Conservation (phyloP, 169 alveolate genomes). For the Sarcocystis neurona region DNA sequence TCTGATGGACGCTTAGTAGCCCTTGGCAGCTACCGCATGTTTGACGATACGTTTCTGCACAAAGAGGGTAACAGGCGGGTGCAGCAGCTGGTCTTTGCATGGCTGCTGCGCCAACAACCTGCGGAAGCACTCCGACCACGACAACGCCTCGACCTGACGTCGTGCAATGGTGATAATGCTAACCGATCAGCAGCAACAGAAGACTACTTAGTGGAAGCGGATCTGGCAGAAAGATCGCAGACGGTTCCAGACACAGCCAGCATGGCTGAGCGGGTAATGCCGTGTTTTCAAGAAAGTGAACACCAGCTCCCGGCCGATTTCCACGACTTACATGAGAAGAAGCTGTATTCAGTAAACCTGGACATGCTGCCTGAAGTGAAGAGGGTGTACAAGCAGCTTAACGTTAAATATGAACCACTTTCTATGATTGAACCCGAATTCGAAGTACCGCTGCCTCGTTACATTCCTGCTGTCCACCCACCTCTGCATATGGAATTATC, state of each 20-base stretch:
- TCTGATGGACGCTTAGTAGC: neutral
- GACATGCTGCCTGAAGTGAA: neutral
- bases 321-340: neutral
- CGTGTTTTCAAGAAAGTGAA: conserved; percentile 20
- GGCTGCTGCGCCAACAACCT: neutral
- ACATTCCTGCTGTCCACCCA: conserved; percentile 22
- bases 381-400: conserved; percentile 6
- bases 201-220: conserved; percentile 3
- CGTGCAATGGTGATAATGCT: no score
- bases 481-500: neutral
- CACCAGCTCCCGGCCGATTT: conserved; percentile 2
- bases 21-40: conserved; percentile 16
- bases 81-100: conserved; percentile 8
- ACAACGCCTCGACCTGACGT: no score
- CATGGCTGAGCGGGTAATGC: conserved; percentile 7
- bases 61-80: neutral
- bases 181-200: no score
- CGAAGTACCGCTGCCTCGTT: neutral
- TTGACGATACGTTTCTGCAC: conserved; percentile 4
- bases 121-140: neutral
- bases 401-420: conserved; percentile 17
- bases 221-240: conserved; percentile 4
- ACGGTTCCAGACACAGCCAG: conserved; percentile 18
- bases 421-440: neutral
- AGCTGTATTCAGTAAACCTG: neutral